phyloP scores from a whole-genome alignment of 2,329 filamentous ascomycete species.

The Cercospora citrullina region DNA sequence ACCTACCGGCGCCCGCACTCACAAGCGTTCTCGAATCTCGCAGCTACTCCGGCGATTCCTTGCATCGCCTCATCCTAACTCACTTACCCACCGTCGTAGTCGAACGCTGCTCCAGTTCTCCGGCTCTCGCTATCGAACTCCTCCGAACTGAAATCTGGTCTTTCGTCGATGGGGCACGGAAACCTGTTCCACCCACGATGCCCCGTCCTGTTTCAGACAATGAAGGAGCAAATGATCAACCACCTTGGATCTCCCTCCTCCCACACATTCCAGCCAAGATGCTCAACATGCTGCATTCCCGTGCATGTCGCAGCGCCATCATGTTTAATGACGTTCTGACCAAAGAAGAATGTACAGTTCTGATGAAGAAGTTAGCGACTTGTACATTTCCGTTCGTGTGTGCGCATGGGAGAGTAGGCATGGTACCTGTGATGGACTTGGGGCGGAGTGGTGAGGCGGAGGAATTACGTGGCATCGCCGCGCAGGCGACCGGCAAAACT shows the following conservation, averaged over 20 bases:
- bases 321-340: conserved; percentile 79
- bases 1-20: conserved; percentile 38
- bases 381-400: conserved; percentile 80
- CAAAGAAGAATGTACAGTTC: conserved; percentile 55
- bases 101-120: conserved; percentile 73
- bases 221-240: not conserved
- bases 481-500: not conserved
- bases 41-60: conserved; percentile 8
- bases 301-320: conserved; percentile 75
- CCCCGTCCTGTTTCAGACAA: not conserved
- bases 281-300: conserved; percentile 72
- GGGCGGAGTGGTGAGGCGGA: not conserved
- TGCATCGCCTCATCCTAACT: conserved; percentile 45
- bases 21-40: not conserved
- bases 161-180: conserved; percentile 49
- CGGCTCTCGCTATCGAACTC: conserved; percentile 69
- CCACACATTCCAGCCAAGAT: conserved; percentile 43
- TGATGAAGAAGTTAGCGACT: conserved; percentile 59
- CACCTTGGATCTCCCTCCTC: conserved; percentile 21
- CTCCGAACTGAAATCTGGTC: conserved; percentile 74
- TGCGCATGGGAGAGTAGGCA: conserved; percentile 67
- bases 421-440: conserved; percentile 47
- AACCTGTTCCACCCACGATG: not conserved
- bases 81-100: conserved; percentile 69
- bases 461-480: too few species aligned